These are phyloP conservation scores for Candida pseudofarinosa DNA, from an alignment of 805 yeast species.

Conservation along the genomic window DNA sequence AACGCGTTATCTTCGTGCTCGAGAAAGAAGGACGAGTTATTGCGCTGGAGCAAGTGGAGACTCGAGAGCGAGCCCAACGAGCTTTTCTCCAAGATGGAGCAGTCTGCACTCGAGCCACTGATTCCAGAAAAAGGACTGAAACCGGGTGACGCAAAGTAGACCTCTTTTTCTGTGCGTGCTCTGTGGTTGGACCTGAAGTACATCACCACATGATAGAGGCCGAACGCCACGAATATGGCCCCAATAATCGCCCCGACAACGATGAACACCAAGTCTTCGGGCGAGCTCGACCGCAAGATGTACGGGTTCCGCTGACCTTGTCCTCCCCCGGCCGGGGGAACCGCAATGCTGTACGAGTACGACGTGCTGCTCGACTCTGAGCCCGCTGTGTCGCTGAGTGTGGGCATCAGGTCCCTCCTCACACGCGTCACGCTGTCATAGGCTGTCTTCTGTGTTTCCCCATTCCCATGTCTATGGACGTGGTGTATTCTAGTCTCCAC, in stretches of 20 bases:
- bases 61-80: constrained; percentile 11
- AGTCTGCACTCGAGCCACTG: constrained; percentile 12
- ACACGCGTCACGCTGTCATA: not conserved
- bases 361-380: not conserved
- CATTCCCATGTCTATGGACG: not conserved
- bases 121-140: constrained; percentile 7
- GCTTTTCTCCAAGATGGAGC: constrained; percentile 21
- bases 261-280: constrained; percentile 41
- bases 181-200: constrained; percentile 19
- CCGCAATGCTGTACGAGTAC: constrained; percentile 8
- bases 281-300: constrained; percentile 18
- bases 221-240: constrained; percentile 13
- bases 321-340: constrained; percentile 4
- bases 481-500: not conserved
- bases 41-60: constrained; percentile 9
- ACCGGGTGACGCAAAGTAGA: constrained; percentile 18
- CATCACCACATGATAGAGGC: constrained; percentile 17
- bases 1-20: constrained; percentile 7
- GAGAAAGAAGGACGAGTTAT: constrained; percentile 7
- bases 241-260: constrained; percentile 35
- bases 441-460: no score
- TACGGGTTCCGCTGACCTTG: constrained; percentile 32
- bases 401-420: constrained; percentile 1
- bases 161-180: constrained; percentile 32
- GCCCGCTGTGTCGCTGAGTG: not conserved